Percentiles rank a stretch among this genome's conserved stretches.
These are phyloP conservation scores for Caryocar brasiliense DNA, from an alignment of 441 rosid genomes.

Conservation along the genomic window DNA sequence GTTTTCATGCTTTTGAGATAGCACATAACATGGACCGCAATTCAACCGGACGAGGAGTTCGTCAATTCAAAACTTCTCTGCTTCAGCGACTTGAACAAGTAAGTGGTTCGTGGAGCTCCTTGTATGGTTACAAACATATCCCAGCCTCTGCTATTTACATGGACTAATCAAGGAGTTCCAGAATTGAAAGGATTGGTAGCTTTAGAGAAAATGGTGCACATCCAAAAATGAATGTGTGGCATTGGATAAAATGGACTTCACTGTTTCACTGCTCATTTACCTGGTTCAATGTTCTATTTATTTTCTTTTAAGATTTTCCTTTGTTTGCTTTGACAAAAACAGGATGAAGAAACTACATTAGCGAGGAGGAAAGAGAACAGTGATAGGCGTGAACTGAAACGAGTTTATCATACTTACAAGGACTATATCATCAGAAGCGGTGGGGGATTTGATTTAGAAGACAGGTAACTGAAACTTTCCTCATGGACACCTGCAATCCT, in stretches of 20 bases:
- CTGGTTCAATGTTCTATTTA: background rate
- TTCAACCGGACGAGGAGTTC: constrained; percentile 75
- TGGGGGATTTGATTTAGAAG: constrained; percentile 38
- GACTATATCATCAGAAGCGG: constrained; percentile 46
- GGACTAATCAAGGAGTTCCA: too few relatives aligned
- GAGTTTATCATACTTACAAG: constrained; percentile 58
- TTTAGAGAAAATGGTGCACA: too few relatives aligned
- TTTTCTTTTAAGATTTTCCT: background rate
- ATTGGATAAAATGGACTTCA: too few relatives aligned
- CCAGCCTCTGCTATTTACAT: too few relatives aligned
- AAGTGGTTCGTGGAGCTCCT: constrained; percentile 9
- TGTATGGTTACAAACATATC: background rate
- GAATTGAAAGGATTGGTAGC: too few relatives aligned
- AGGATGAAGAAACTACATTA: constrained; percentile 63
- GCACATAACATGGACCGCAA: constrained; percentile 72
- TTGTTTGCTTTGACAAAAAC: constrained; percentile 6
- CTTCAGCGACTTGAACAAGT: constrained; percentile 81
- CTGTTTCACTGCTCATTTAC: too few relatives aligned
- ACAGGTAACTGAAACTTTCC: constrained; percentile 28
- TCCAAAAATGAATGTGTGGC: too few relatives aligned
- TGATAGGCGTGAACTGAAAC: constrained; percentile 65
- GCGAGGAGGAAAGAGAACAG: constrained; percentile 40
- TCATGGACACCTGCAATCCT: background rate
- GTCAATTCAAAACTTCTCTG: constrained; percentile 89
- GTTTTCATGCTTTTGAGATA: constrained; percentile 72